Base-by-base conservation (phyloP, 1,139 yeast species). In the Arxiozyma heterogenica region DNA sequence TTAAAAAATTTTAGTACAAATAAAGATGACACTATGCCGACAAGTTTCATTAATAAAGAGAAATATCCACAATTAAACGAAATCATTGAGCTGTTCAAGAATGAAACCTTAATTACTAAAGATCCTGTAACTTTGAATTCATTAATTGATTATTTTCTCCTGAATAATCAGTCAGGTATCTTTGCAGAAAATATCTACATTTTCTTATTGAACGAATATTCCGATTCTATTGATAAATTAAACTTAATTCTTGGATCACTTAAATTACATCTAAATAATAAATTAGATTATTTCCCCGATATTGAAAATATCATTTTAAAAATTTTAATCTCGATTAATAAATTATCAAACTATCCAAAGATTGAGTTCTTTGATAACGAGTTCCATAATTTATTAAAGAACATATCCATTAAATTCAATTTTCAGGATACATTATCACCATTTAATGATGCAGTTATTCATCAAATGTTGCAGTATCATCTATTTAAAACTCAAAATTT, bases 401-500 rank as follows among this genome's bases (percentile, higher is more conserved):
- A 21, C 2, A 25, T 45, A n/a, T n/a, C 41, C 11, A 18, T 20
- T 3, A 17, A 42, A 12, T 41, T 42, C 22, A 34, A 30, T 21
- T 30, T 39, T 7, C 23, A 45, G 15, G 46, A 42, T 12, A 39
- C 22, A 15, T n/a, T 41, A 15, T 23, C 38, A 1, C 20, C n/a
- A 23, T 49, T 44, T 18, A 39, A 49, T 22, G 44, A 44, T 18
- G 11, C 21, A 17, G 18, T 44, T 5, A 8, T 49, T 4, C 15
- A 21, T 12, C 47, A 45, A 18, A 9, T 41, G 30, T 25, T 49
- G 15, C 25, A 41, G 7, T 56, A 27, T 54, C 55, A 46, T 55
- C 45, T 49, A 51, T 55, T 23, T 20, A 49, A 23, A 25, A 44
- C 20, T 54, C 55, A 11, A 51, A 57, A n/a, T 44, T 57, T 51